Evolutionary conservation across 2,329 filamentous ascomycete species (phyloP).

Genomic region (Neofusicoccum kwambonambiense): DNA sequence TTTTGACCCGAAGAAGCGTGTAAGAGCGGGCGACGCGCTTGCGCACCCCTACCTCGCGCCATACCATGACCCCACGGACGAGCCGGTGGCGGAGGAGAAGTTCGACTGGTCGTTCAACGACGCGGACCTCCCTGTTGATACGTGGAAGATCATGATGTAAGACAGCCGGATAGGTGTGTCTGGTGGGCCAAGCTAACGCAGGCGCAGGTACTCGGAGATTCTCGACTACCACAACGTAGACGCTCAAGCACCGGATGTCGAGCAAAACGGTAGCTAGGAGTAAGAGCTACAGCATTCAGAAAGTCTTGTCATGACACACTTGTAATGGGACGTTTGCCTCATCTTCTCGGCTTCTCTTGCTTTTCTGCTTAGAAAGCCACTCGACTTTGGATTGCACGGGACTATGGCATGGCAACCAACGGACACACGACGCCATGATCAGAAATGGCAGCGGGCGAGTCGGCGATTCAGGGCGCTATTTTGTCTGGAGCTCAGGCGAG

Average conservation of each 20-base stretch:
- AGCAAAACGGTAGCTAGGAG: slow-evolving; percentile 24
- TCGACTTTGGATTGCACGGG: slow-evolving; percentile 1
- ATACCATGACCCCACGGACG: slow-evolving; percentile 96
- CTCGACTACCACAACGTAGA: slow-evolving; percentile 98
- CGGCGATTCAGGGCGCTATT: slow-evolving; percentile 12
- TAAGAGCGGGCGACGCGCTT: slow-evolving; percentile 82
- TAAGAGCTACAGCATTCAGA: background rate
- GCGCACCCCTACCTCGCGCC: slow-evolving; percentile 91
- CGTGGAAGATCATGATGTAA: slow-evolving; percentile 99
- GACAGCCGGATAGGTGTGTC: slow-evolving; percentile 2
- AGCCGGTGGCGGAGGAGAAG: slow-evolving; percentile 93
- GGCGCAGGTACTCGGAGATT: slow-evolving; percentile 89
- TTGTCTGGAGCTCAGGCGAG: background rate
- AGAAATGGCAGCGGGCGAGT: slow-evolving; percentile 10
- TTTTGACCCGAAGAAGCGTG: slow-evolving; percentile 94
- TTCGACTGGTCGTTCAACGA: slow-evolving; percentile 99
- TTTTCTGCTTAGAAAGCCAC: slow-evolving; percentile 11
- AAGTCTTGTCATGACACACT: background rate
- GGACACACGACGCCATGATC: background rate
- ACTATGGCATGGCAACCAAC: background rate
- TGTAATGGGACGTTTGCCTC: background rate
- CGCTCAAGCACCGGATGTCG: slow-evolving; percentile 27
- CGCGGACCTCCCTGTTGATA: slow-evolving; percentile 92
- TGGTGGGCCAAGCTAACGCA: background rate
- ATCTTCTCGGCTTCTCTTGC: slow-evolving; percentile 9